phyloP scores from a whole-genome alignment of 768 basidiomycete genomes.

The Solioccasus polychromus region DNA sequence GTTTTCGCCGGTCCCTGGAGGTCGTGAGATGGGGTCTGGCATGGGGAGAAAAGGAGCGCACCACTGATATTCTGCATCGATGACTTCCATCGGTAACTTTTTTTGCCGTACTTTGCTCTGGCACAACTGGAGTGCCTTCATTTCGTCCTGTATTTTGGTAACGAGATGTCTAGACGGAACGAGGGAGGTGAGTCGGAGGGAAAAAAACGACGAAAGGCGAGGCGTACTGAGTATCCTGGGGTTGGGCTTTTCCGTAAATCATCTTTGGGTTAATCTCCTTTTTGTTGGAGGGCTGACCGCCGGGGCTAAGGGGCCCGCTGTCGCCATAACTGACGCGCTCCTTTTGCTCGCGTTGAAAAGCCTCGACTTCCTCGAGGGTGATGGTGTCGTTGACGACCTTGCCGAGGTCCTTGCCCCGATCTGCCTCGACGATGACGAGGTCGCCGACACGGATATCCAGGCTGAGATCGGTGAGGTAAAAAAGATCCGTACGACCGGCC shows the following conservation, averaged over 20 bases:
- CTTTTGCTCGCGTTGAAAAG: conserved; percentile 80
- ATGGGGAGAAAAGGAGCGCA: conserved; percentile 34
- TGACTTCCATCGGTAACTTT: conserved; percentile 97
- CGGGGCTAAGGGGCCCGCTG: conserved; percentile 50
- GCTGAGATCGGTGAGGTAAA: conserved; percentile 76
- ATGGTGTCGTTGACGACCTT: conserved; percentile 90
- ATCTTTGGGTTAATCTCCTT: conserved; percentile 97
- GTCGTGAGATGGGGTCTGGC: conserved; percentile 1
- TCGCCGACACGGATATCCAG: conserved; percentile 78
- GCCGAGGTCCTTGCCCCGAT: conserved; percentile 90
- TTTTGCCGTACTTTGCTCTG: conserved; percentile 90
- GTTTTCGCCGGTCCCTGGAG: conserved; percentile 90
- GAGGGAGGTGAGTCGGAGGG: conserved; percentile 23
- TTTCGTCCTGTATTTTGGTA: conserved; percentile 85
- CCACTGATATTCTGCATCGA: conserved; percentile 99
- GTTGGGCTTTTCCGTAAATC: conserved; percentile 86
- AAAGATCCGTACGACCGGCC: conserved; percentile 92
- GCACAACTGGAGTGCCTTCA: conserved; percentile 88
- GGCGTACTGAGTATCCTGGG: conserved; percentile 77
- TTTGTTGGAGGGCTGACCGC: conserved; percentile 41
- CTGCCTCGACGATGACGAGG: conserved; percentile 94
- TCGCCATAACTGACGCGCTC: conserved; percentile 47
- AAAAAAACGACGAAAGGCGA: conserved; percentile 8
- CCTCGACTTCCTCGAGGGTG: conserved; percentile 85
- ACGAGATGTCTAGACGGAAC: conserved; percentile 56